These are phyloP conservation scores for Fusarium hainanense DNA, from an alignment of 2,329 filamentous ascomycete species.

Conservation along the genomic window DNA sequence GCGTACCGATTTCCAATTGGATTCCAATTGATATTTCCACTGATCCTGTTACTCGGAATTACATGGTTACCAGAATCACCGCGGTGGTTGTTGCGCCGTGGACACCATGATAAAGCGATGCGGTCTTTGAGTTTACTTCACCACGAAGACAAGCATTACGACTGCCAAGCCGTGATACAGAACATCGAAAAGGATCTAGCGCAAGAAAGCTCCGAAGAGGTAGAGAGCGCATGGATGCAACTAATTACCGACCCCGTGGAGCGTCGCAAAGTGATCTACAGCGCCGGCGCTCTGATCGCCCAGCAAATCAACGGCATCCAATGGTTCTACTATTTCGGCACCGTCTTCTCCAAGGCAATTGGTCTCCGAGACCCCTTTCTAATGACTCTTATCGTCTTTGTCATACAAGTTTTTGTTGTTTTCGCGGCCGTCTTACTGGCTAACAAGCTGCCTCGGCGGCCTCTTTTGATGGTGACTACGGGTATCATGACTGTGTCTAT, in stretches of 20 bases:
- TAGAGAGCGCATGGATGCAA: slow-evolving; percentile 52
- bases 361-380: slow-evolving; percentile 55
- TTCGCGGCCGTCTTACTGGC: slow-evolving; percentile 52
- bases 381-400: slow-evolving; percentile 56
- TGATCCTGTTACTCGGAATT: slow-evolving; percentile 36
- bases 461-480: slow-evolving; percentile 53
- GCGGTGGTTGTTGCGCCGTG: slow-evolving; percentile 52
- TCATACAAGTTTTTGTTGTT: slow-evolving; percentile 57
- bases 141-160: slow-evolving; percentile 51
- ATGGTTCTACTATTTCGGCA: slow-evolving; percentile 59
- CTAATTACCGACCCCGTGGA: slow-evolving; percentile 58
- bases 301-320: slow-evolving; percentile 63
- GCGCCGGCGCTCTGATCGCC: slow-evolving; percentile 56
- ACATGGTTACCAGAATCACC: slow-evolving; percentile 47
- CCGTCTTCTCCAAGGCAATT: slow-evolving; percentile 57
- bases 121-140: slow-evolving; percentile 57
- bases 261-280: slow-evolving; percentile 59
- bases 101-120: slow-evolving; percentile 53
- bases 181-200: slow-evolving; percentile 59
- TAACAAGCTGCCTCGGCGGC: slow-evolving; percentile 55
- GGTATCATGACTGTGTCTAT: slow-evolving; percentile 54
- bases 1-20: slow-evolving; percentile 51
- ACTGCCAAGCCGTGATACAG: slow-evolving; percentile 52
- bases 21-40: slow-evolving; percentile 46
- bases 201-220: slow-evolving; percentile 47